phyloP scores from a whole-genome alignment of 2,329 filamentous ascomycete genomes.

The Botrytis byssoidea region DNA sequence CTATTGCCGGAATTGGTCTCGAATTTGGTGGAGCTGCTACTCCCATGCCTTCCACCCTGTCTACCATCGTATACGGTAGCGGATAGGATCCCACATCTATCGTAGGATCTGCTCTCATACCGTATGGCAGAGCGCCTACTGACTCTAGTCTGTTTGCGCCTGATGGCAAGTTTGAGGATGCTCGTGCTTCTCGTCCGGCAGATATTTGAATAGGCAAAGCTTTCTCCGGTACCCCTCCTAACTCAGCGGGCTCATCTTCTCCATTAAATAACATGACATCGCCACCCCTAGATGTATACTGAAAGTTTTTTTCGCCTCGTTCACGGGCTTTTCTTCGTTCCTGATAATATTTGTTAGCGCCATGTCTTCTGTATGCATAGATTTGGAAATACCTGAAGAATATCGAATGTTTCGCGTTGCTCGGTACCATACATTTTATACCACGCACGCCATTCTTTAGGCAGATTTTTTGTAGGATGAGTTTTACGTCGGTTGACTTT shows the following conservation, averaged over 20 bases:
- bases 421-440: background rate
- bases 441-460: background rate
- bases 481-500: background rate
- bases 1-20: background rate
- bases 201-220: background rate
- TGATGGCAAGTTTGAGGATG: background rate
- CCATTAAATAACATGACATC: background rate
- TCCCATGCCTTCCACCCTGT: background rate
- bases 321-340: background rate
- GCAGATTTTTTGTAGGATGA: background rate
- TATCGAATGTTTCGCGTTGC: background rate
- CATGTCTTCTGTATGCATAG: background rate
- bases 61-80: background rate
- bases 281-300: background rate
- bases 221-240: background rate
- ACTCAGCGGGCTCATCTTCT: background rate
- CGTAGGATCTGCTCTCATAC: background rate
- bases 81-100: background rate
- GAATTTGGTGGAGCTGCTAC: fast-evolving
- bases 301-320: background rate
- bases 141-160: background rate
- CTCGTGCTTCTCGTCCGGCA: background rate
- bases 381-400: background rate
- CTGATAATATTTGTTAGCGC: background rate
- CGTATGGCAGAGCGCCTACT: background rate